Conservation (phyloP, 176 grass and related monocot species). For the Musa acuminata region DNA sequence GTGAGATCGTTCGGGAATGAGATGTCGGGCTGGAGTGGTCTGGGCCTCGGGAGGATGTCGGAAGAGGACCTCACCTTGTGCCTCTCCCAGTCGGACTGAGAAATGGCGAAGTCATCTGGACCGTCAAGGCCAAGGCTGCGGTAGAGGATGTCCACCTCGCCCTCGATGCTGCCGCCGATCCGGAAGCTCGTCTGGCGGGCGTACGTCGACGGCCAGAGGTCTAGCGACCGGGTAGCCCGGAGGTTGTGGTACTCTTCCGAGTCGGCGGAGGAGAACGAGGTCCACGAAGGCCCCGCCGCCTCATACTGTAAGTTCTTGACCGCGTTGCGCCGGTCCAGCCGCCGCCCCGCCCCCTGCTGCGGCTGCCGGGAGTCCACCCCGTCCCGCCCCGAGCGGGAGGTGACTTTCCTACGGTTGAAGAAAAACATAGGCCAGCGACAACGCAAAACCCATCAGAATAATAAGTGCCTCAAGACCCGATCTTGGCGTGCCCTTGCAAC, state of each 20-base stretch:
- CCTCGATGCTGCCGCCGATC: slow-evolving; percentile 60
- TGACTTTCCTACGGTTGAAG: neutral
- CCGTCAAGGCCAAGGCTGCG: slow-evolving; percentile 48
- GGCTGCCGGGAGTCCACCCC: neutral
- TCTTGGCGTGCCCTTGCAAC: neutral
- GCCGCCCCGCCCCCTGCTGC: slow-evolving; percentile 5
- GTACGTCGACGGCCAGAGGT: slow-evolving; percentile 28
- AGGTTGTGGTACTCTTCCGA: slow-evolving; percentile 7
- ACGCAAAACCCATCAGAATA: neutral
- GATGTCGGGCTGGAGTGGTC: slow-evolving; percentile 7
- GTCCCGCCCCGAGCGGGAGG: neutral
- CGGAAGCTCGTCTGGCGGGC: slow-evolving; percentile 59
- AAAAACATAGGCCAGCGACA: neutral
- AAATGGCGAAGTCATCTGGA: slow-evolving; percentile 52
- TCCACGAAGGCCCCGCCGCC: slow-evolving; percentile 14
- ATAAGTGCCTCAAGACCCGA: neutral
- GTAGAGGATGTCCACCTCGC: slow-evolving; percentile 49
- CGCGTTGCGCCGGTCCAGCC: slow-evolving; percentile 62
- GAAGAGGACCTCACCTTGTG: slow-evolving; percentile 44
- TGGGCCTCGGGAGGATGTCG: slow-evolving; percentile 30
- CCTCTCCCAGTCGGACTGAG: slow-evolving; percentile 46
- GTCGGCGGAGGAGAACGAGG: slow-evolving; percentile 7
- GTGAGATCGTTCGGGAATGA: neutral
- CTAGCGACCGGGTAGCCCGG: slow-evolving; percentile 20
- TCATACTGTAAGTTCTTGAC: slow-evolving; percentile 45